A percentile compares a stretch with the other conserved stretches of the same genome.
Evolutionary conservation across 2,329 filamentous ascomycete species (phyloP).

Genomic region (Pseudogymnoascus sp.): DNA sequence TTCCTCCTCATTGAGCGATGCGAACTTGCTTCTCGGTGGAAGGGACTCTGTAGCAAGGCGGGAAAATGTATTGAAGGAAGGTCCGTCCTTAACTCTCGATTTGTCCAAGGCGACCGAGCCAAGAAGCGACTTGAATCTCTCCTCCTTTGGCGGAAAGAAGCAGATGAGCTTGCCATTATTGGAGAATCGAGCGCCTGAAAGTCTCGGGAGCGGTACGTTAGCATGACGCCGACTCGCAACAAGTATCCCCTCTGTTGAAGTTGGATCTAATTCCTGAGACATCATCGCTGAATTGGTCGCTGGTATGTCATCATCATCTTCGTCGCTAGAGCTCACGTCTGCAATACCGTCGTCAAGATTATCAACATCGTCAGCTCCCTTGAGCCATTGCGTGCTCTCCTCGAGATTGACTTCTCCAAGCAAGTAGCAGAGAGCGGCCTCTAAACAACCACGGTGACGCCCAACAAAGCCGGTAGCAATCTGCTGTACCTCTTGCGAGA

Average conservation of each 20-base stretch:
- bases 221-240: slow-evolving; percentile 43
- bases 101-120: slow-evolving; percentile 40
- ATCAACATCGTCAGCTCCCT: slow-evolving; percentile 55
- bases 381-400: slow-evolving; percentile 54
- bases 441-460: slow-evolving; percentile 55
- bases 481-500: slow-evolving; percentile 50
- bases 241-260: slow-evolving; percentile 46
- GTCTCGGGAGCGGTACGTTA: slow-evolving; percentile 51
- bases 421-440: slow-evolving; percentile 56
- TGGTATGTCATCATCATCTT: slow-evolving; percentile 53
- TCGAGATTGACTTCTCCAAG: slow-evolving; percentile 57
- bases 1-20: slow-evolving; percentile 28
- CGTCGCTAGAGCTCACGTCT: slow-evolving; percentile 79
- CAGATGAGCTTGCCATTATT: slow-evolving; percentile 57
- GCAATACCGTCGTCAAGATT: slow-evolving; percentile 47
- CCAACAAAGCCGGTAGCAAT: slow-evolving; percentile 50
- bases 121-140: slow-evolving; percentile 43
- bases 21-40: slow-evolving; percentile 35
- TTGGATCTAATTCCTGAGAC: slow-evolving; percentile 55
- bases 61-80: slow-evolving; percentile 58
- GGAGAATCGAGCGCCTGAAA: slow-evolving; percentile 56
- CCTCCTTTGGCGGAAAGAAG: slow-evolving; percentile 63
- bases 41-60: slow-evolving; percentile 46
- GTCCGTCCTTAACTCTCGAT: slow-evolving; percentile 40
- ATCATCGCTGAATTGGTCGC: slow-evolving; percentile 42